Evolutionary conservation across 169 alveolate species (phyloP).

Genomic region (Eimeria necatrix): DNA sequence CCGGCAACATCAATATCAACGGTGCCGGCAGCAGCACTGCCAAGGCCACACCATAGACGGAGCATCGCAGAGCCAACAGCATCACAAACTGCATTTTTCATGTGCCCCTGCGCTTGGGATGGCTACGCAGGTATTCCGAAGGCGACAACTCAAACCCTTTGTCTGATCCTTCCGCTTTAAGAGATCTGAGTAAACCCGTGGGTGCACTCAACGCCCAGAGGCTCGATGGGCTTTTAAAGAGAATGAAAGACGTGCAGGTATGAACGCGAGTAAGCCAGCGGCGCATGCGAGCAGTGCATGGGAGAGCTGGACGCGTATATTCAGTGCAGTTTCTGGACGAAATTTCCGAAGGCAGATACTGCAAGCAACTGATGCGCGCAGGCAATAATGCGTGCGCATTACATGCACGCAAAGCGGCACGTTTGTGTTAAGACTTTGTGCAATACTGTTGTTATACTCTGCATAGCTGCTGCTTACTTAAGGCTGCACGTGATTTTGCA

Average conservation of each 20-base stretch:
- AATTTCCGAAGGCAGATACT: no score
- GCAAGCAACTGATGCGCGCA: not conserved
- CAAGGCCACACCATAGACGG: no score
- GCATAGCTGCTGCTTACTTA: no score
- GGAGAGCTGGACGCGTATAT: no score
- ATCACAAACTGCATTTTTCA: no score
- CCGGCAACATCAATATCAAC: no score
- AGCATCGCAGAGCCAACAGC: no score
- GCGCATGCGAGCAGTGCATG: not conserved
- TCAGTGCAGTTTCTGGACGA: no score
- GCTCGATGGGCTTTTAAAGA: constrained; percentile 87
- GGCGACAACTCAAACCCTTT: constrained; percentile 23
- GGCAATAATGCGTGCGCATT: not conserved
- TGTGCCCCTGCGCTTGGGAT: not conserved
- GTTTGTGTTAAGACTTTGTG: not conserved
- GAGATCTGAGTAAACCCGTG: constrained; percentile 95
- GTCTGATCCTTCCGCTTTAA: constrained; percentile 86
- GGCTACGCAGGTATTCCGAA: constrained; percentile 8
- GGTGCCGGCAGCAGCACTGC: no score
- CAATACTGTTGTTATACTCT: no score
- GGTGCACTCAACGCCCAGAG: constrained; percentile 94
- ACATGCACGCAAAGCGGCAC: not conserved
- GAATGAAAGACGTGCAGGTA: constrained; percentile 88
- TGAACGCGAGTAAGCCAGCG: not conserved
- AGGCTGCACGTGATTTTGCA: not conserved